Conservation (phyloP, 441 rosid genomes). For the Adansonia grandidieri region DNA sequence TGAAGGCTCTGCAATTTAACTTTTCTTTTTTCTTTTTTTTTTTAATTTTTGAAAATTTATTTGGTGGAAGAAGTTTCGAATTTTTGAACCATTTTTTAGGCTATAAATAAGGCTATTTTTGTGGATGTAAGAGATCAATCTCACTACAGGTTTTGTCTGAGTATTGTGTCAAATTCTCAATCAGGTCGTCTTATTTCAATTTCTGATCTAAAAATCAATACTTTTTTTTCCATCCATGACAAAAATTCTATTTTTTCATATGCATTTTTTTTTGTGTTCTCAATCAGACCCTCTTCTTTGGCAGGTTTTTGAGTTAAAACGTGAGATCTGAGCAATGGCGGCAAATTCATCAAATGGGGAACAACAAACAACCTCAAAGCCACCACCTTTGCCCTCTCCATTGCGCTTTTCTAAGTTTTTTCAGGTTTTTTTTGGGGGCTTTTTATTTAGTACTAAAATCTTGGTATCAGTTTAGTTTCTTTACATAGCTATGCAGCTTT, state of each 20-base stretch:
- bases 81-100: constrained; percentile 23
- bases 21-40: constrained; percentile 20
- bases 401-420: constrained; percentile 84
- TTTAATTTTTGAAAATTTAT: constrained; percentile 7
- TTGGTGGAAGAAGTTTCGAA: constrained; percentile 39
- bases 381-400: constrained; percentile 95
- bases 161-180: neutral
- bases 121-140: constrained; percentile 40
- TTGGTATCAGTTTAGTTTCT: neutral
- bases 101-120: constrained; percentile 44
- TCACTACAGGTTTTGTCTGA: neutral
- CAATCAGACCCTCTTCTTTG: neutral
- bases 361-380: constrained; percentile 56
- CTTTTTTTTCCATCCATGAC: neutral
- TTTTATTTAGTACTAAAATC: neutral
- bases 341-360: constrained; percentile 53
- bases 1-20: constrained; percentile 36
- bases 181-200: constrained; percentile 17
- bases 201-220: constrained; percentile 16
- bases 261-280: neutral
- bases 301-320: constrained; percentile 2
- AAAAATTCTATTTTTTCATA: neutral
- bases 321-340: constrained; percentile 72
- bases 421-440: constrained; percentile 52
- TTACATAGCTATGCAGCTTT: constrained; percentile 14